These are phyloP conservation scores for Xylaria grammica DNA, from an alignment of 495 filamentous ascomycete genomes.

Conservation along the genomic window DNA sequence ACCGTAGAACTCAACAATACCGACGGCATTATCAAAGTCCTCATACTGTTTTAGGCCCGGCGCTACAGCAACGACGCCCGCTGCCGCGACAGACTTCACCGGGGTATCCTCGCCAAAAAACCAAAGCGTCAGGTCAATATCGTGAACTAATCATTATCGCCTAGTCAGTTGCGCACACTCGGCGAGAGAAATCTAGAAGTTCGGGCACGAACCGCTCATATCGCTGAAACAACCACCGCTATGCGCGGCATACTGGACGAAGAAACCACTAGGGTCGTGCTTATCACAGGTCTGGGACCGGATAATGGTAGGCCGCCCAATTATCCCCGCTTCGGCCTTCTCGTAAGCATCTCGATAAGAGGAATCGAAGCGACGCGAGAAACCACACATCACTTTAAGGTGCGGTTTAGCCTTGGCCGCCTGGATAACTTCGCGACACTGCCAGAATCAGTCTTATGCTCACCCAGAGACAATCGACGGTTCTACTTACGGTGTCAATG, in stretches of 20 bases:
- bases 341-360: slow-evolving; percentile 58
- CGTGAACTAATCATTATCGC: slow-evolving; percentile 53
- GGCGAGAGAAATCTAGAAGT: neutral
- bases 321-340: slow-evolving; percentile 52
- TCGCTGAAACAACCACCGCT: slow-evolving; percentile 63
- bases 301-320: slow-evolving; percentile 58
- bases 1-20: slow-evolving; percentile 66
- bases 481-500: slow-evolving; percentile 54
- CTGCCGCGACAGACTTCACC: slow-evolving; percentile 56
- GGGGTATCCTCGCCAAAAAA: slow-evolving; percentile 56
- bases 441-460: neutral
- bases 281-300: slow-evolving; percentile 65
- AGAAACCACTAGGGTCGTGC: slow-evolving; percentile 60
- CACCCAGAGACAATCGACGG: too few relatives aligned
- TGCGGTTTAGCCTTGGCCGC: slow-evolving; percentile 55
- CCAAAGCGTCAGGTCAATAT: slow-evolving; percentile 64
- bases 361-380: slow-evolving; percentile 62
- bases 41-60: slow-evolving; percentile 62
- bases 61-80: slow-evolving; percentile 64
- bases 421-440: slow-evolving; percentile 59
- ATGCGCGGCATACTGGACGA: slow-evolving; percentile 60
- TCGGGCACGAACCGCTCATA: slow-evolving; percentile 10
- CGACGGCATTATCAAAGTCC: slow-evolving; percentile 67
- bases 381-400: slow-evolving; percentile 65
- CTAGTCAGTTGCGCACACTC: neutral